A percentile compares a stretch with the other conserved stretches of the same genome.
These are phyloP conservation scores for Colletotrichum destructivum DNA, from an alignment of 2,329 filamentous ascomycete genomes.

Conservation along the genomic window DNA sequence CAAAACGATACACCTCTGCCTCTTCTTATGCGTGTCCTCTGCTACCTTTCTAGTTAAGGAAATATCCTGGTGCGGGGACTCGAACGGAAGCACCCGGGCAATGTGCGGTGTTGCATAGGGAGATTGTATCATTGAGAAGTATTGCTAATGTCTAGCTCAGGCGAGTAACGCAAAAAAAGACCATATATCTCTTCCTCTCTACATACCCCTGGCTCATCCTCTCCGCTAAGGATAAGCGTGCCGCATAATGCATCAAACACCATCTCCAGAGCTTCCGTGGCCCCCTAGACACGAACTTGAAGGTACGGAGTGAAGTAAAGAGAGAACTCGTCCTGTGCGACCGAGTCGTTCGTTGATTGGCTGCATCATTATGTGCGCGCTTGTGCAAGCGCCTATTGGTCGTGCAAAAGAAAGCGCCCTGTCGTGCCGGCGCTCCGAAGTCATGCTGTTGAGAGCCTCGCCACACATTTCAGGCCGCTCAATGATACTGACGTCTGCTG, in stretches of 20 bases:
- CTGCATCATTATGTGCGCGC: background rate
- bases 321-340: background rate
- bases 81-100: too few relatives aligned
- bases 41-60: too few relatives aligned
- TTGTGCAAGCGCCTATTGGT: background rate
- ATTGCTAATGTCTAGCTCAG: background rate
- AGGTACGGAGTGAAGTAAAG: background rate
- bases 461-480: slow-evolving; percentile 40
- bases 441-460: background rate
- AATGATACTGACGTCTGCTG: slow-evolving; percentile 48
- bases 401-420: background rate
- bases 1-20: background rate
- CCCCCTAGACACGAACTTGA: background rate
- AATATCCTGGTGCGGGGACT: too few relatives aligned
- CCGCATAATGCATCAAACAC: slow-evolving; percentile 2
- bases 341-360: slow-evolving; percentile 6
- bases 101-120: too few relatives aligned
- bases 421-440: background rate
- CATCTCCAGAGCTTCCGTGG: background rate
- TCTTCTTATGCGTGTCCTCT: background rate
- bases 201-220: background rate
- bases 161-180: background rate
- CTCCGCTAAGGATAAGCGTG: background rate
- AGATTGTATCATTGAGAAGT: too few relatives aligned
- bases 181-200: background rate